Evolutionary conservation across 345 rosid species (phyloP).

Genomic region (Microcos paniculata): DNA sequence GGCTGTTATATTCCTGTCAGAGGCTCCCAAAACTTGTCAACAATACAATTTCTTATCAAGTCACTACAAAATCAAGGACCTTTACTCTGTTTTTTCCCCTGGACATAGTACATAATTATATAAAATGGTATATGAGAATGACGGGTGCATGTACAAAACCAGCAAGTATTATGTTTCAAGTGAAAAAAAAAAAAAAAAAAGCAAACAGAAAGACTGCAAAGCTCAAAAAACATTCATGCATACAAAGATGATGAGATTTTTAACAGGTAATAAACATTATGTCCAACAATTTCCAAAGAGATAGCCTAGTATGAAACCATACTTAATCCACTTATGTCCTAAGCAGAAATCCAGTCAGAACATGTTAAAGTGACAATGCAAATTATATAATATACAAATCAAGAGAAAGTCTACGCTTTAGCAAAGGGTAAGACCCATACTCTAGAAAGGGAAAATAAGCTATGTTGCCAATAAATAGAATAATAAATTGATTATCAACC

Average conservation of each 20-base stretch:
- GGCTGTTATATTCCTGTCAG: not conserved
- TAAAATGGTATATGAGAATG: not conserved
- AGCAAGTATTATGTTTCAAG: not conserved
- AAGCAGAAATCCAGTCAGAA: not conserved
- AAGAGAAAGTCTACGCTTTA: not conserved
- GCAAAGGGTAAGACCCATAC: not conserved
- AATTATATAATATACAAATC: not conserved
- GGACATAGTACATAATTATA: not conserved
- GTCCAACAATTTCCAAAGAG: not conserved
- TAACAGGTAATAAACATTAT: not conserved
- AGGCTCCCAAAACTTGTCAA: not conserved
- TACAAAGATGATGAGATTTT: not conserved
- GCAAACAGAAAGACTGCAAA: not conserved
- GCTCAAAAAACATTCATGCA: not conserved
- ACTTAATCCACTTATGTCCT: not conserved
- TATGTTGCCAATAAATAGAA: not conserved
- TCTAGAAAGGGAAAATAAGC: no score
- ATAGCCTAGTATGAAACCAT: not conserved
- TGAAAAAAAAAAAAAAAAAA: constrained; percentile 1
- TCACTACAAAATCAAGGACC: not conserved
- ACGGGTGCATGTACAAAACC: not conserved
- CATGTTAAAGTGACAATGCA: not conserved
- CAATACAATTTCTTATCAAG: not conserved
- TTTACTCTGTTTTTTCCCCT: not conserved
- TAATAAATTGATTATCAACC: not conserved